Percentiles rank a stretch among this genome's conserved stretches.
phyloP scores from a whole-genome alignment of 805 yeast species.

The Ogataea corticis region DNA sequence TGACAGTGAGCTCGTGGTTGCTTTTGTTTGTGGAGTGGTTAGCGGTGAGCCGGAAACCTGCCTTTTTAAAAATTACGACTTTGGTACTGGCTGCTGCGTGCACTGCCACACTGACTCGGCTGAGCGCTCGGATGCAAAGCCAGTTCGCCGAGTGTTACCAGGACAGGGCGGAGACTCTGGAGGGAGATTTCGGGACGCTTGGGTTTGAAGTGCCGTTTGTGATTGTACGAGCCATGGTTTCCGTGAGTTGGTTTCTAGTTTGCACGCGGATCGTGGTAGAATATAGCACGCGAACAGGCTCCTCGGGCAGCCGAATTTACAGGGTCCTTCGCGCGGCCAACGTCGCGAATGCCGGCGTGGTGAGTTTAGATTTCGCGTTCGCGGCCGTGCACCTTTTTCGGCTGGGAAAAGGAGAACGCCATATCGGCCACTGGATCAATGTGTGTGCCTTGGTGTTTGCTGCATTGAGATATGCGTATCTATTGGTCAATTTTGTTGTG shows the following conservation, averaged over 20 bases:
- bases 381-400: slow-evolving; percentile 3
- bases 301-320: slow-evolving; percentile 7
- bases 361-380: slow-evolving; percentile 10
- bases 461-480: slow-evolving; percentile 32
- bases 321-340: slow-evolving; percentile 6
- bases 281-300: slow-evolving; percentile 9
- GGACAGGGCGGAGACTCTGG: slow-evolving; percentile 46
- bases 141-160: slow-evolving; percentile 58
- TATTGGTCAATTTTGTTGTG: slow-evolving; percentile 33
- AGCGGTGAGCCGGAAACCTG: slow-evolving; percentile 58
- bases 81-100: slow-evolving; percentile 53
- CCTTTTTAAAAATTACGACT: slow-evolving; percentile 57
- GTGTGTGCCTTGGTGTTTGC: slow-evolving; percentile 33
- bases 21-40: slow-evolving; percentile 55
- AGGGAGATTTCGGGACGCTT: slow-evolving; percentile 38
- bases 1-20: slow-evolving; percentile 71
- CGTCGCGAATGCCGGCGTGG: slow-evolving; percentile 7
- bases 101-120: slow-evolving; percentile 49
- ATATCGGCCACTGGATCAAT: slow-evolving; percentile 24
- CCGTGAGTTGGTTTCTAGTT: slow-evolving; percentile 46
- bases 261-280: slow-evolving; percentile 14
- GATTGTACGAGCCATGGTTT: slow-evolving; percentile 45
- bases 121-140: slow-evolving; percentile 44
- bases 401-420: not conserved
- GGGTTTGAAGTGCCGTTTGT: slow-evolving; percentile 41